A percentile compares a stretch with the other conserved stretches of the same genome.
These are phyloP conservation scores for Cladophialophora chaetospira DNA, from an alignment of 2,329 filamentous ascomycete genomes.

Conservation along the genomic window DNA sequence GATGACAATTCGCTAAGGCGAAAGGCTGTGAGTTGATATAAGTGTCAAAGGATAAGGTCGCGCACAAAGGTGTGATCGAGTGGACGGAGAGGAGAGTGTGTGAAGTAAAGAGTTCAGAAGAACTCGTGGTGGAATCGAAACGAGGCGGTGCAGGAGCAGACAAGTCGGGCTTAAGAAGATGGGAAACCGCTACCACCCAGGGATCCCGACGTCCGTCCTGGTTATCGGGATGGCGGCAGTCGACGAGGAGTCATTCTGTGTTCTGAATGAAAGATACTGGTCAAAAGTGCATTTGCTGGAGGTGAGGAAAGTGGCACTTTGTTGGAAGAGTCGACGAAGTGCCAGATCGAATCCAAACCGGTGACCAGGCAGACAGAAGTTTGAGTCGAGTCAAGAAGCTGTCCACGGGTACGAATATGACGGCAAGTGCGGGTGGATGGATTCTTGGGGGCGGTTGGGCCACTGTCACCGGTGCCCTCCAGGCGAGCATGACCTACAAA, in stretches of 20 bases:
- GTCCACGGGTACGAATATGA: neutral
- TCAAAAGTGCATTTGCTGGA: neutral
- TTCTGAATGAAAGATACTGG: neutral
- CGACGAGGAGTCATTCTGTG: slow-evolving; percentile 2
- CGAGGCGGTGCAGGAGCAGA: neutral
- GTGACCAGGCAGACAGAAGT: neutral
- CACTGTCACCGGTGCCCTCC: neutral
- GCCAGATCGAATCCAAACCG: neutral
- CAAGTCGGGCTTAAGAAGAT: neutral
- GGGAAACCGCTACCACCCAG: neutral
- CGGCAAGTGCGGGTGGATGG: neutral
- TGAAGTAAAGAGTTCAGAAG: neutral
- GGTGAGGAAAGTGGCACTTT: slow-evolving; percentile 3
- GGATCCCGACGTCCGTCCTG: neutral
- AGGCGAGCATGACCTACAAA: neutral
- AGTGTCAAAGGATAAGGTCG: neutral
- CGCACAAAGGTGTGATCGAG: neutral
- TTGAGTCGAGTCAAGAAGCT: too few relatives aligned
- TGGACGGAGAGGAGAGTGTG: neutral
- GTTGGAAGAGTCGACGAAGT: neutral
- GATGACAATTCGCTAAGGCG: neutral
- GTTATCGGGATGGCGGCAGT: neutral
- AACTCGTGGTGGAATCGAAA: neutral
- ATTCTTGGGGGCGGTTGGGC: neutral
- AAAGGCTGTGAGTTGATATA: neutral